A percentile compares a stretch with the other conserved stretches of the same genome.
These are phyloP conservation scores for Phytophthora crassamura DNA, from an alignment of 352 stramenopile genomes.

Conservation along the genomic window DNA sequence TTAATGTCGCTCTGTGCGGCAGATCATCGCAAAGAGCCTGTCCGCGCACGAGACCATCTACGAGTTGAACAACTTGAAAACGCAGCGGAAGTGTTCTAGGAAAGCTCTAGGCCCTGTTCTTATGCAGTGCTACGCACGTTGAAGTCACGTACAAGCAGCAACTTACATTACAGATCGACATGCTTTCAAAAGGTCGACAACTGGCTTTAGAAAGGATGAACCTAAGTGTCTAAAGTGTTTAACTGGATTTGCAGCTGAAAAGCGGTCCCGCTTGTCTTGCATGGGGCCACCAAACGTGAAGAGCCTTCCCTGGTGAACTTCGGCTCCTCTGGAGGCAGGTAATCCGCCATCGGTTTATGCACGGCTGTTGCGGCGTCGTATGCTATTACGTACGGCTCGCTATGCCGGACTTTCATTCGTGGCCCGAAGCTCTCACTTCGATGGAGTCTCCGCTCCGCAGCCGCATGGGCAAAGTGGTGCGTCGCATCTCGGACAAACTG, in stretches of 20 bases:
- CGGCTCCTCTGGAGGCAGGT: not conserved
- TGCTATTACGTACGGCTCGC: not conserved
- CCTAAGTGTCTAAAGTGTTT: too few relatives aligned
- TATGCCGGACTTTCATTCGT: conserved; percentile 22
- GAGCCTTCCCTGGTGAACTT: not conserved
- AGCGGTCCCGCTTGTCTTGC: too few relatives aligned
- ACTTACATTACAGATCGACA: too few relatives aligned
- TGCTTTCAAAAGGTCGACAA: too few relatives aligned
- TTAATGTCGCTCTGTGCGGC: not conserved
- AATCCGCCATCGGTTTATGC: conserved; percentile 10
- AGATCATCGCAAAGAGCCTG: not conserved
- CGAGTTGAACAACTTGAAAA: not conserved
- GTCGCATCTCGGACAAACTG: conserved; percentile 20
- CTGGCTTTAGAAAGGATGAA: too few relatives aligned
- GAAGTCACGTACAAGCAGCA: not conserved
- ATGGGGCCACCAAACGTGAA: too few relatives aligned
- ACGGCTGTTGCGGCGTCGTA: conserved; percentile 19
- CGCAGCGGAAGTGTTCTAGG: not conserved
- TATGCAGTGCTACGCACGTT: too few relatives aligned
- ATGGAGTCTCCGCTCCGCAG: conserved; percentile 24
- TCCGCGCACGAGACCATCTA: not conserved
- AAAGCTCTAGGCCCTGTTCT: too few relatives aligned
- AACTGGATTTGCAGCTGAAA: too few relatives aligned
- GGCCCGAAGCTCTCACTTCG: not conserved
- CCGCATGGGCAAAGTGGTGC: conserved; percentile 9